Conservation (phyloP, 768 basidiomycete species). For the Tremella fuciformis region DNA sequence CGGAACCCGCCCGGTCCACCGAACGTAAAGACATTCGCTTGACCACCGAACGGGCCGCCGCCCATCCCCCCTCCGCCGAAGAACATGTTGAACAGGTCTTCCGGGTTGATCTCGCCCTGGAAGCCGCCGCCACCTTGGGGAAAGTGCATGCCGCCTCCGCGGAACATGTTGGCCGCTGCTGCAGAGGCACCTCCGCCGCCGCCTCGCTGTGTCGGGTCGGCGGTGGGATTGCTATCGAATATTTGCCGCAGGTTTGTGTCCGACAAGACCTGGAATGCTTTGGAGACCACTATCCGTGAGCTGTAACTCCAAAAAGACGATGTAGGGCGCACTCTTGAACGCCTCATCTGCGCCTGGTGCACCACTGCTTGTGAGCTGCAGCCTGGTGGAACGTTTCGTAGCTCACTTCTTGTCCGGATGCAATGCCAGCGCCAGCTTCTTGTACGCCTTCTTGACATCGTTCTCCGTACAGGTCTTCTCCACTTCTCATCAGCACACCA, state of each 20-base stretch:
- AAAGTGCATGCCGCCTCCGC: conserved; percentile 44
- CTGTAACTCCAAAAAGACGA: not conserved
- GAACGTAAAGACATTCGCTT: conserved; percentile 68
- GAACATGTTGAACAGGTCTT: conserved; percentile 98
- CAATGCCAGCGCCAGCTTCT: conserved; percentile 76
- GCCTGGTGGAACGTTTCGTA: not conserved
- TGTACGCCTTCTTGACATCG: conserved; percentile 60
- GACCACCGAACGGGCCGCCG: conserved; percentile 53
- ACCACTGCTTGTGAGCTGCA: conserved; percentile 63
- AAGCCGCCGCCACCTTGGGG: conserved; percentile 45
- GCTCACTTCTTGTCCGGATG: conserved; percentile 56
- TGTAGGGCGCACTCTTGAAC: conserved; percentile 76
- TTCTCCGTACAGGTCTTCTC: conserved; percentile 47
- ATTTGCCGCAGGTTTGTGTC: conserved; percentile 86
- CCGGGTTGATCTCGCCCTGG: conserved; percentile 74
- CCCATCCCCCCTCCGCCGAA: conserved; percentile 62
- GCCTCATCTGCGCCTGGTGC: conserved; percentile 98
- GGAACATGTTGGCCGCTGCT: conserved; percentile 6
- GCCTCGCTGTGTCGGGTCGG: conserved; percentile 70
- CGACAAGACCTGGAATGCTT: conserved; percentile 93
- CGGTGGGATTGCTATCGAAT: conserved; percentile 62
- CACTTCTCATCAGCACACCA: conserved; percentile 35
- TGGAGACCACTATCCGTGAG: conserved; percentile 76
- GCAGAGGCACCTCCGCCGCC: conserved; percentile 12
- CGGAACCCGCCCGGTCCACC: conserved; percentile 71